Percentiles rank a stretch among this genome's conserved stretches.
These are phyloP conservation scores for Neofusicoccum cordaticola DNA, from an alignment of 2,329 filamentous ascomycete species.

Conservation along the genomic window DNA sequence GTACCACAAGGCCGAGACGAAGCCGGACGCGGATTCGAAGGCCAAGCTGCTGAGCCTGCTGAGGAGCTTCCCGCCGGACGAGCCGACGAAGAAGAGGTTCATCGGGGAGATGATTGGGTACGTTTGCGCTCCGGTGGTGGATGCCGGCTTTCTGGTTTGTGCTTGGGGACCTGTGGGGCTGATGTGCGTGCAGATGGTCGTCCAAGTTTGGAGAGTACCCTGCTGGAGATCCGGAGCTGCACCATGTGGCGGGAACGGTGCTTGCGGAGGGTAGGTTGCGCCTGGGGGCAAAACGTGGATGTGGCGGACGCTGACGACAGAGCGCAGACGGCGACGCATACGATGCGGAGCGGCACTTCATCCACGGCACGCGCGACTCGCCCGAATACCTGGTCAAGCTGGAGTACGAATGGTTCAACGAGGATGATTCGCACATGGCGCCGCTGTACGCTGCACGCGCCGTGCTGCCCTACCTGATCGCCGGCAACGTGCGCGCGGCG, in stretches of 20 bases:
- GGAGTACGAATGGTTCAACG: slow-evolving; percentile 91
- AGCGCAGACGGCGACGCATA: slow-evolving; percentile 76
- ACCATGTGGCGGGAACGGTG: slow-evolving; percentile 83
- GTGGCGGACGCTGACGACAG: no score
- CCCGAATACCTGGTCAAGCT: slow-evolving; percentile 74
- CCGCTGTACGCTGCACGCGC: slow-evolving; percentile 82
- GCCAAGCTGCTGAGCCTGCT: slow-evolving; percentile 73
- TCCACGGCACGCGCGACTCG: slow-evolving; percentile 86
- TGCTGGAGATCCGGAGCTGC: slow-evolving; percentile 87
- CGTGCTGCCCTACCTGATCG: slow-evolving; percentile 84
- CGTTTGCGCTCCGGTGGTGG: slow-evolving; percentile 29
- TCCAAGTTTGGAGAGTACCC: slow-evolving; percentile 81
- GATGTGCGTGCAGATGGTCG: slow-evolving; percentile 63
- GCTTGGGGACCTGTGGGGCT: not conserved
- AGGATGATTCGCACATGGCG: slow-evolving; percentile 84
- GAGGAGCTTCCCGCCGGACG: slow-evolving; percentile 73
- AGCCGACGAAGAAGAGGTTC: slow-evolving; percentile 91
- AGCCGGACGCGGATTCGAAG: slow-evolving; percentile 70
- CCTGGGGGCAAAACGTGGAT: not conserved
- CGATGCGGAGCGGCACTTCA: slow-evolving; percentile 86
- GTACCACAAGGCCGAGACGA: slow-evolving; percentile 81
- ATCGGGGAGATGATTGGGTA: slow-evolving; percentile 79
- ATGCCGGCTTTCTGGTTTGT: not conserved
- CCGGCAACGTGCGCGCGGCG: slow-evolving; percentile 86
- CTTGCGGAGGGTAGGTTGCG: slow-evolving; percentile 68